Percentiles rank a stretch among this genome's conserved stretches.
phyloP scores from a whole-genome alignment of 164 flowering plant species.

The Vitis vinifera region ASM3070453v1 NC_081817.1:13549501-13550000 shows the following conservation, averaged over 20 bases:
- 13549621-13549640: neutral
- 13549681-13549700: slow-evolving; percentile 13
- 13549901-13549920: neutral
- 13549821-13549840: too few species aligned
- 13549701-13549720: slow-evolving; percentile 13
- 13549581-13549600: slow-evolving; percentile 16
- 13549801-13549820: neutral
- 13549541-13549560: neutral
- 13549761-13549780: neutral
- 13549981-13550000: too few species aligned
- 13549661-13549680: neutral
- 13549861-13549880: slow-evolving; percentile 7
- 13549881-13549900: slow-evolving; percentile 11
- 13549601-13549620: slow-evolving; percentile 18
- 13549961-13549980: too few species aligned
- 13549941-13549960: too few species aligned
- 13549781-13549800: slow-evolving; percentile 3
- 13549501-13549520: slow-evolving; percentile 8
- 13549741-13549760: slow-evolving; percentile 1
- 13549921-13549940: too few species aligned
- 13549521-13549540: slow-evolving; percentile 4
- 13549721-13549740: slow-evolving; percentile 10
- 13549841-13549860: slow-evolving; percentile 10
- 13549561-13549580: slow-evolving; percentile 11
- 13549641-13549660: neutral